phyloP scores from a whole-genome alignment of 768 basidiomycete species.

The Suillus discolor region DNA sequence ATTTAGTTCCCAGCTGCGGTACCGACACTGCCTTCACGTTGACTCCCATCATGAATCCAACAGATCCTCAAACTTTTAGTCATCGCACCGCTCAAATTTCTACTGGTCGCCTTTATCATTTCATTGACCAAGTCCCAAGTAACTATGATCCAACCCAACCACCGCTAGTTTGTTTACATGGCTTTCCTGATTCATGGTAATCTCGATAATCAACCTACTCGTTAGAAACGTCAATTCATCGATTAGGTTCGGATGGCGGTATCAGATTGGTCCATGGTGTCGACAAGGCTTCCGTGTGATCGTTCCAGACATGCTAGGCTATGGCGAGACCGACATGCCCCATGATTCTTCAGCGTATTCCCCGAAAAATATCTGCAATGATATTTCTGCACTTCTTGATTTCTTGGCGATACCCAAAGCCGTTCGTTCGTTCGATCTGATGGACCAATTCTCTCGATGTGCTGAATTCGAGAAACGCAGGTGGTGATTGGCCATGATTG shows the following conservation, averaged over 20 bases:
- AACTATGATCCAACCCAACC: constrained; percentile 38
- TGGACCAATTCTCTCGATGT: background rate
- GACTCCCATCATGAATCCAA: constrained; percentile 17
- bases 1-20: constrained; percentile 23
- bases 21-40: constrained; percentile 25
- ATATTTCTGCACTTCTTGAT: constrained; percentile 69
- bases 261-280: constrained; percentile 75
- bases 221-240: background rate
- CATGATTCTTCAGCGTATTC: constrained; percentile 56
- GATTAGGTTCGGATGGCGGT: constrained; percentile 71
- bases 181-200: constrained; percentile 71
- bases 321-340: constrained; percentile 67
- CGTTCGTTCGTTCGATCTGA: constrained; percentile 40
- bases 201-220: background rate
- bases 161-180: constrained; percentile 75
- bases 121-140: constrained; percentile 66
- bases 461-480: constrained; percentile 26
- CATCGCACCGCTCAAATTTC: constrained; percentile 53
- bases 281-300: constrained; percentile 62
- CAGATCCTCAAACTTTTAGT: constrained; percentile 42
- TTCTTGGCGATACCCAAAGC: constrained; percentile 51
- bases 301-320: constrained; percentile 55
- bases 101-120: constrained; percentile 69
- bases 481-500: constrained; percentile 82
- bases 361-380: constrained; percentile 58